phyloP scores from a whole-genome alignment of 2,329 filamentous ascomycete species.

The Sarocladiaceae sp. region DNA sequence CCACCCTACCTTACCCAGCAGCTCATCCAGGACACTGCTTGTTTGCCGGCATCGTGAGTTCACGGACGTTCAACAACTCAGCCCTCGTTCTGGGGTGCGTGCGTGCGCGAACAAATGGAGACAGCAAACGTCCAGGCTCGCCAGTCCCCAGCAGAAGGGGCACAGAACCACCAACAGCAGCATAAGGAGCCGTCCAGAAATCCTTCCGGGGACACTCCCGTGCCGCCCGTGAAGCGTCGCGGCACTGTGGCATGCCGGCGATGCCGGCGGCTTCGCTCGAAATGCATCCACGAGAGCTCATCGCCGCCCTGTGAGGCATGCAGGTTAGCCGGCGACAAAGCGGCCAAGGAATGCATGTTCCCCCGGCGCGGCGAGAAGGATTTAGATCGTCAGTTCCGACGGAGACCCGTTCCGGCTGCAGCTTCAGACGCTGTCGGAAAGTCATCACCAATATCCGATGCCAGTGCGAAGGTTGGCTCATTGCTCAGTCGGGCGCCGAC shows the following conservation, averaged over 20 bases:
- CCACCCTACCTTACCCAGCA: no score
- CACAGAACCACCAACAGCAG: background rate
- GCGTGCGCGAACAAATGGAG: background rate
- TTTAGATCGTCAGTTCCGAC: conserved; percentile 16
- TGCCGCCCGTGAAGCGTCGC: conserved; percentile 12
- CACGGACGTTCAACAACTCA: no score
- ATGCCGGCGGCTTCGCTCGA: conserved; percentile 19
- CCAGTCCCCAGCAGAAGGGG: background rate
- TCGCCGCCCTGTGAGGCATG: conserved; percentile 17
- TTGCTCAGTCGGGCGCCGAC: background rate
- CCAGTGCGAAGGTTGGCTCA: background rate
- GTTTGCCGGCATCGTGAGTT: no score
- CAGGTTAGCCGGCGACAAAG: conserved; percentile 10
- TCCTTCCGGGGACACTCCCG: background rate
- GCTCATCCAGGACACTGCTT: no score
- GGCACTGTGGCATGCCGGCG: conserved; percentile 18
- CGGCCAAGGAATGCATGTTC: conserved; percentile 15
- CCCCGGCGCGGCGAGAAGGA: conserved; percentile 17
- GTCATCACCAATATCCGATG: background rate
- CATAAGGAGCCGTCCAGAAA: background rate
- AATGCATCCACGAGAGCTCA: conserved; percentile 15
- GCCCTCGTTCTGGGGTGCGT: no score
- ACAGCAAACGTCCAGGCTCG: background rate
- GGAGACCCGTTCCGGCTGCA: conserved; percentile 10
- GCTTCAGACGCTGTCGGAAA: background rate